Base-by-base conservation (phyloP, 73 alveolate genomes). In the Loxodes magnus region DNA sequence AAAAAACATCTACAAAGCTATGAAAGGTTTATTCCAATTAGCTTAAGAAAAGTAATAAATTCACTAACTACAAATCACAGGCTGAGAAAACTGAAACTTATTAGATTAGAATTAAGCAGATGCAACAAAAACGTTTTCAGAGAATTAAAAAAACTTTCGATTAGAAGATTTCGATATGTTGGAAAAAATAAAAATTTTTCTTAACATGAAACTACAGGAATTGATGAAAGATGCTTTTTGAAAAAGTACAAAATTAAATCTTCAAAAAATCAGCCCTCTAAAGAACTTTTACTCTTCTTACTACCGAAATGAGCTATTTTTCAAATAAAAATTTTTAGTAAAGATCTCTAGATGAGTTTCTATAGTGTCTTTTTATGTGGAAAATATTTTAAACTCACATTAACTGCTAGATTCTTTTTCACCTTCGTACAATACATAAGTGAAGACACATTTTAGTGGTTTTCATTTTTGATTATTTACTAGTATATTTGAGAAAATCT, bases 1-100 rank as follows among this genome's bases (percentile, higher is more conserved):
- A 64, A 42, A 71, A 63, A 23, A 83, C 88, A 82, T 58, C 57
- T 90, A 16, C 84, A 84, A 56, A 78, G 96, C 5, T 90, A 53
- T 57, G 98, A 90, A 64, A 67, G 86, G 25, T 90, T 35, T 64
- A 52, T 87, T 41, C 91, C 96, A 23, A 67, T 43, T 41, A 56
- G 54, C 39, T 67, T 80, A 74, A 70, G 84, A 52, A 30, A 51
- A 43, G 57, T n/a, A 67, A 39, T 80, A 74, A 56, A 87, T 67
- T 59, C 46, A 64, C 17, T 51, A 58, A 35, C n/a, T n/a, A n/a
- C n/a, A 62, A 64, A 44, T 42, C 67, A 24, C 29, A 57, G 4
- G 51, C 64, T 42, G 79, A 67, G 44, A 66, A 75, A 12, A 65
- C 38, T 36, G 52, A 52, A 55, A 82, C 64, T 23, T 41, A 52